A percentile compares a stretch with the other conserved stretches of the same genome.
These are phyloP conservation scores for Aspergillus alliaceus DNA, from an alignment of 2,329 filamentous ascomycete species.

Conservation along the genomic window DNA sequence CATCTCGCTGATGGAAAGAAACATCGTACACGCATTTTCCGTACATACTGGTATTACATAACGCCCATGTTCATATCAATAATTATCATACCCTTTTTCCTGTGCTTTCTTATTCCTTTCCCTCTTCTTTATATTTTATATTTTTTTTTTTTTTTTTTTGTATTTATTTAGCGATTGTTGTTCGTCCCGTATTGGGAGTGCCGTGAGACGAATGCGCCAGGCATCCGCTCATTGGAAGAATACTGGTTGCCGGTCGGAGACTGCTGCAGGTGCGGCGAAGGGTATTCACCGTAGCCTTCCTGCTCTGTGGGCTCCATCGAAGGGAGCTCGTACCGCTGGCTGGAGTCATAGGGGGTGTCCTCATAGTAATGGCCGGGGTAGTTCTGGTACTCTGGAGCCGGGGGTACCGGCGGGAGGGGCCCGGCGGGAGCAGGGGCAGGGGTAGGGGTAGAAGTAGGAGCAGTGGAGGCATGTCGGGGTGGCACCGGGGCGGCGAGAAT, in stretches of 20 bases:
- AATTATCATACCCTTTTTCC: no score
- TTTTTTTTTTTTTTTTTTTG: not conserved
- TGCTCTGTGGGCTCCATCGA: conserved; percentile 10
- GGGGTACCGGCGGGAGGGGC: not conserved
- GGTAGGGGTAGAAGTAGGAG: not conserved
- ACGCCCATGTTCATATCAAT: not conserved
- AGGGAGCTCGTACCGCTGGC: conserved; percentile 16
- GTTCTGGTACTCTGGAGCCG: conserved; percentile 8
- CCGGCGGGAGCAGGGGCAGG: no score
- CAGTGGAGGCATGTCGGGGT: conserved; percentile 16
- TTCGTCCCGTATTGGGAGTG: not conserved
- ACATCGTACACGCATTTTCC: conserved; percentile 1
- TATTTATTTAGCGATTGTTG: not conserved
- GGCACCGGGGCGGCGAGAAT: conserved; percentile 27
- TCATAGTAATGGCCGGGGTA: conserved; percentile 14
- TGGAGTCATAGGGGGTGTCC: conserved; percentile 12
- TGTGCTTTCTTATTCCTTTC: no score
- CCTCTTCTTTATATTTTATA: not conserved
- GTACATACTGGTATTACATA: not conserved
- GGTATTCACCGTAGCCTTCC: not conserved
- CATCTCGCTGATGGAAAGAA: not conserved
- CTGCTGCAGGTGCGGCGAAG: conserved; percentile 1
- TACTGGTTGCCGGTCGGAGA: not conserved
- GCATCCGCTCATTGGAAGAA: conserved; percentile 2
- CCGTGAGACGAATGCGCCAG: conserved; percentile 5